phyloP scores from a whole-genome alignment of 768 basidiomycete species.

The Leccinum truebloodii region DNA sequence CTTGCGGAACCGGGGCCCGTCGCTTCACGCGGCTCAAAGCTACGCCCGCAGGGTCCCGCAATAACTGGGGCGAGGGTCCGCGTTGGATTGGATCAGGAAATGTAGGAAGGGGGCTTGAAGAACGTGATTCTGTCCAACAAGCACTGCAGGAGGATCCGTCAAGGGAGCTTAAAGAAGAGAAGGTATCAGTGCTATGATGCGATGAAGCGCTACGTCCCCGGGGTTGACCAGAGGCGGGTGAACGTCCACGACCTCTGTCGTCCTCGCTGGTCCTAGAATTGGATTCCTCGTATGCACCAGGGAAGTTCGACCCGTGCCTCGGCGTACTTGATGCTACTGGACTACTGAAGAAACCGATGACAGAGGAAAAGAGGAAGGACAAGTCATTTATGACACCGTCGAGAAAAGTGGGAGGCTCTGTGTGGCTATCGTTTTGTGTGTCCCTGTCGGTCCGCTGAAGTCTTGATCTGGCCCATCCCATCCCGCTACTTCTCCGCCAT shows the following conservation, averaged over 20 bases:
- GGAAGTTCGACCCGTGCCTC: conserved; percentile 1
- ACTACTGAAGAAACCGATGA: conserved; percentile 14
- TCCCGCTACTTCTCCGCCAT: neutral
- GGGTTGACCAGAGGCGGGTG: neutral
- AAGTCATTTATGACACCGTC: conserved; percentile 21
- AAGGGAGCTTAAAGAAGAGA: conserved; percentile 53
- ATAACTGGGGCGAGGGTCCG: conserved; percentile 36
- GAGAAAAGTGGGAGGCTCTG: conserved; percentile 14
- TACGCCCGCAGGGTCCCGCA: neutral
- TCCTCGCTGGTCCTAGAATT: conserved; percentile 13
- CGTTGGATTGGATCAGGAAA: conserved; percentile 31
- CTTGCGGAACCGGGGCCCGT: conserved; percentile 17
- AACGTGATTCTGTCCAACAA: conserved; percentile 33
- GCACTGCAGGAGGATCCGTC: conserved; percentile 38
- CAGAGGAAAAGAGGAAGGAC: conserved; percentile 17
- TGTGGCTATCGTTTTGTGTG: neutral
- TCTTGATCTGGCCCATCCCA: conserved; percentile 20
- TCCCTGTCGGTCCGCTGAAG: conserved; percentile 2
- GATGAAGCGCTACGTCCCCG: conserved; percentile 18
- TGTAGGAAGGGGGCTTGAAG: conserved; percentile 23
- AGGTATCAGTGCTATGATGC: conserved; percentile 34
- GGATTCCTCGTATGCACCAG: conserved; percentile 23
- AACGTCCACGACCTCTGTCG: conserved; percentile 5
- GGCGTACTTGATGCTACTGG: neutral
- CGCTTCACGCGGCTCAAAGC: neutral